Evolutionary conservation across 2,329 filamentous ascomycete genomes (phyloP), one percentile per base, ranked within the genome.

Genomic region (Aspergillus tanneri): DNA sequence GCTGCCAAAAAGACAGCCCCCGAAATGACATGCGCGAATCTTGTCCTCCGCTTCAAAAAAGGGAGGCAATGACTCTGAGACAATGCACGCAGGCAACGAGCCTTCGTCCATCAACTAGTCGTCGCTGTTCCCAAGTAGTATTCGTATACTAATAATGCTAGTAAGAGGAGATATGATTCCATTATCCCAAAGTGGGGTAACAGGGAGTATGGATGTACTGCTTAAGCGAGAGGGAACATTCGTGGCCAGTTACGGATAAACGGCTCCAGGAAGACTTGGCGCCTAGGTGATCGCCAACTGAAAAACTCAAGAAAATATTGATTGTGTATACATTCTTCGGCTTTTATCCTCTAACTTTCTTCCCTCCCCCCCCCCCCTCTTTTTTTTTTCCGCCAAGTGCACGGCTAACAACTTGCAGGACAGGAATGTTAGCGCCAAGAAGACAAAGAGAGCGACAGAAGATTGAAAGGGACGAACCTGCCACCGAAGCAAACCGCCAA

Each of bases 111-210:
- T 44, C 12, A 22, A 24, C n/a, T n/a, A n/a, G n/a, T n/a, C n/a
- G n/a, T n/a, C n/a, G n/a, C n/a, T n/a, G n/a, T n/a, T n/a, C n/a
- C n/a, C n/a, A n/a, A n/a, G n/a, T n/a, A n/a, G n/a, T n/a, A n/a
- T n/a, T n/a, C n/a, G n/a, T n/a, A n/a, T n/a, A n/a, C n/a, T n/a
- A n/a, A 34, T 42, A 12, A 28, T 12, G 40, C 38, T 34, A 32
- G 39, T 43, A 43, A 37, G 12, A 27, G 43, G 35, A 28, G 38
- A 35, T n/a, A n/a, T 35, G 41, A 45, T 45, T 40, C 24, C 36
- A 32, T 45, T 49, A 49, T 49, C 47, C 40, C 41, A 49, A 24
- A 25, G 47, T 49, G 47, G 47, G 47, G 47, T 44, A 11, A 16
- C 10, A n/a, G 40, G 30, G 14, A 34, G 30, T 10, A 30, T 10